Evolutionary conservation across 192 early-diverging fungal species (phyloP).

Genomic region (Linnemannia exigua): DNA sequence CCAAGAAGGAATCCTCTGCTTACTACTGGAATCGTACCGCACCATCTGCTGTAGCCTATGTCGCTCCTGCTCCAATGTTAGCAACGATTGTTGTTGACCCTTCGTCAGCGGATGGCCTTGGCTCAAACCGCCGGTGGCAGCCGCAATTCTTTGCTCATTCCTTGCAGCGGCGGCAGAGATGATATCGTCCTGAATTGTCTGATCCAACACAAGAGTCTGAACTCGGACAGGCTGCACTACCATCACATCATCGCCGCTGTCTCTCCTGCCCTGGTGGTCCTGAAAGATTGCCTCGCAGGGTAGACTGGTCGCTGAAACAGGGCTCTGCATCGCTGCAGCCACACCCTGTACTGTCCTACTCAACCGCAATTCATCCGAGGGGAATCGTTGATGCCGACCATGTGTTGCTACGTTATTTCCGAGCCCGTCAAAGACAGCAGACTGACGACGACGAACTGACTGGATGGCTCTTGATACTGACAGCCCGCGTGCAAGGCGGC

Average conservation of each 20-base stretch:
- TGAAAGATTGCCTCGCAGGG: not conserved
- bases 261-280: not conserved
- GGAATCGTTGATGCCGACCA: not conserved
- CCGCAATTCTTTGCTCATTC: not conserved
- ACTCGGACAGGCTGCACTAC: not conserved
- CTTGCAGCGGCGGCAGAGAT: not conserved
- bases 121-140: too few species aligned
- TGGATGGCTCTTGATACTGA: slow-evolving; percentile 3
- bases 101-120: not conserved
- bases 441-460: slow-evolving; percentile 13
- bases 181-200: not conserved
- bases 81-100: slow-evolving; percentile 1
- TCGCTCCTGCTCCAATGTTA: not conserved
- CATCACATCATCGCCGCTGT: not conserved
- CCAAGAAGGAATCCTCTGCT: slow-evolving; percentile 66
- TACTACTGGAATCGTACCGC: slow-evolving; percentile 58
- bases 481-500: not conserved
- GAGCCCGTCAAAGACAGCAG: not conserved
- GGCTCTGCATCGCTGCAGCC: not conserved
- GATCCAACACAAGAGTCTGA: not conserved
- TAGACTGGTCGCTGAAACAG: not conserved
- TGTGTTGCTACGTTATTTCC: not conserved
- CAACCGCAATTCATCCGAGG: not conserved
- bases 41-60: not conserved
- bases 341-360: not conserved